Percentiles rank a stretch among this genome's conserved stretches.
Evolutionary conservation across 805 yeast genomes (phyloP).

Genomic region (Kodamaea lidongshanica): DNA sequence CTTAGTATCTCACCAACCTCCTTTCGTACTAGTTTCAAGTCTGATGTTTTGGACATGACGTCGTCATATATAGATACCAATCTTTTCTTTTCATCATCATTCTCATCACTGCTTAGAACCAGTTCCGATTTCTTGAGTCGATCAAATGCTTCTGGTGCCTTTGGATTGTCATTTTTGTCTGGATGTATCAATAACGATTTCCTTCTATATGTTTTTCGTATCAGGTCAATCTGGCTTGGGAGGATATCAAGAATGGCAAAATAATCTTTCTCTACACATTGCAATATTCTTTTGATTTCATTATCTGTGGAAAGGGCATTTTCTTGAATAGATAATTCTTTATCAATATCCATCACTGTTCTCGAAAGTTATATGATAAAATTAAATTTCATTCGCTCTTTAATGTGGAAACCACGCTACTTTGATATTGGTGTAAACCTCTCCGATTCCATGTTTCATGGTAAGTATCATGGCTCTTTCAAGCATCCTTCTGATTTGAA

Average conservation of each 20-base stretch:
- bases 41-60: conserved; percentile 9
- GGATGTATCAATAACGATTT: conserved; percentile 66
- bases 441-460: conserved; percentile 84
- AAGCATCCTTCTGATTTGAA: conserved; percentile 64
- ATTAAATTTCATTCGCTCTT: too few species aligned
- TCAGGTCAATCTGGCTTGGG: conserved; percentile 17
- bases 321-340: conserved; percentile 17
- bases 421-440: conserved; percentile 61
- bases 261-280: conserved; percentile 44
- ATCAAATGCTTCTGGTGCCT: conserved; percentile 64
- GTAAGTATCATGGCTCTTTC: conserved; percentile 61
- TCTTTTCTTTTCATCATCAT: conserved; percentile 14
- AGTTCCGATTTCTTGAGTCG: conserved; percentile 48
- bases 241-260: conserved; percentile 46
- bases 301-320: conserved; percentile 33
- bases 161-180: conserved; percentile 49
- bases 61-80: conserved; percentile 27
- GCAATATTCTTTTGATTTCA: conserved; percentile 52
- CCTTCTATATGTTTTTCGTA: conserved; percentile 38
- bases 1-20: conserved; percentile 40
- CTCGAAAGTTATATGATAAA: too few species aligned
- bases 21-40: conserved; percentile 16
- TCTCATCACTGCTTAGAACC: conserved; percentile 20
- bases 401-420: conserved; percentile 36
- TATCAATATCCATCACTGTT: conserved; percentile 5